Base-by-base conservation (phyloP, 352 stramenopile genomes). In the Pythium folliculosum region DNA sequence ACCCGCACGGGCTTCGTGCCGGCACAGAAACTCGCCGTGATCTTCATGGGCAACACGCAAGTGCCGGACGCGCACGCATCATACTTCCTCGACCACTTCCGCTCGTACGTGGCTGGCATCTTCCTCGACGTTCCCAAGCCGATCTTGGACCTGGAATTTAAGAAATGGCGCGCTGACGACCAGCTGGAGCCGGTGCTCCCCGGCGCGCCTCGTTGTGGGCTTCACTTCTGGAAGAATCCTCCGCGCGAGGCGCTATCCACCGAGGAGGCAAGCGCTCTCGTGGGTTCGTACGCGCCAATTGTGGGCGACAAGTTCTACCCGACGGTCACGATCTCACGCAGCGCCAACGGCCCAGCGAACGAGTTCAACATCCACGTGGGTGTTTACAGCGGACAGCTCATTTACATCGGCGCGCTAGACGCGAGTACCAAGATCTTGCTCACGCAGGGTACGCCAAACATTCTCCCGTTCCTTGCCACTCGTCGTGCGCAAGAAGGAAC, bases 11-110 rank as follows among this genome's bases (percentile, higher is more conserved):
- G 84, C 0, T 84, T 89, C 32, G 48, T 73, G 2, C 80, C 82
- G 0, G 63, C 73, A 3, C 70, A 73, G 13, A 63, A 87, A n/a
- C 63, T 92, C 0, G 80, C 77, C 0, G 77, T 92, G 27, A 70
- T 88, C 51, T 65, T 90, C 49, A 78, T 90, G 70, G 77, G 72
- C 56, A 92, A 92, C 45, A 78, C 81, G 1, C 77, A 90, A 62
- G 74, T 73, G 0, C 74, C 78, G 2, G 63, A 59, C 0, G 43
- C 69, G 2, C 73, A 88, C 45, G 44, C 75, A 0, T 79, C 75
- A 13, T 86, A 76, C 54, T 73, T 74, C 14, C 61, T 88, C 3
- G 78, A 92, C 52, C 81, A 88, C 60, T 80, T 86, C 38, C 78
- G 84, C 3, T 84, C 80, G 50, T 90, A 92, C 63, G 64, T 90